These are phyloP conservation scores for Arthromyces matolae DNA, from an alignment of 768 basidiomycete genomes.

Conservation along the genomic window DNA sequence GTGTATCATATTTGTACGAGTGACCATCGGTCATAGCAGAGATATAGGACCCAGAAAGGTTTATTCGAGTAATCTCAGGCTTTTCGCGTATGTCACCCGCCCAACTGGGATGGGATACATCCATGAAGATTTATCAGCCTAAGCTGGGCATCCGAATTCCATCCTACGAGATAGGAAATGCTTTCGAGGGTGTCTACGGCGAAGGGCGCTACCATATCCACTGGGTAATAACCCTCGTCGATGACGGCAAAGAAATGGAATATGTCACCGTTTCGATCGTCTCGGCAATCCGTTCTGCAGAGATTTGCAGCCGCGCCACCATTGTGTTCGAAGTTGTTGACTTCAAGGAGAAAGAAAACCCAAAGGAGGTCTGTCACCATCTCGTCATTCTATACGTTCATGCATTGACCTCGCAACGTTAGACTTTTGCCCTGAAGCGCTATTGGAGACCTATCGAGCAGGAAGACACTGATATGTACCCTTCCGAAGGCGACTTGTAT, in stretches of 20 bases:
- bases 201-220: background rate
- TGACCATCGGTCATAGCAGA: background rate
- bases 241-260: background rate
- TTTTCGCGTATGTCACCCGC: background rate
- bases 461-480: background rate
- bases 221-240: constrained; percentile 2
- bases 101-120: constrained; percentile 11
- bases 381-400: too few relatives aligned
- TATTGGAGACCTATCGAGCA: constrained; percentile 1
- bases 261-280: background rate
- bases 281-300: background rate
- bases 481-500: background rate
- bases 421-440: constrained; percentile 3
- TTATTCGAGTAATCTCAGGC: constrained; percentile 4
- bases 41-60: background rate
- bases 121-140: constrained; percentile 9
- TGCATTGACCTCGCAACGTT: background rate
- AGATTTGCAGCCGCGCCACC: constrained; percentile 6
- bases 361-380: background rate
- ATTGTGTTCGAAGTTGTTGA: constrained; percentile 1
- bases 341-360: background rate
- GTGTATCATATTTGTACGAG: background rate
- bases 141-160: too few relatives aligned
- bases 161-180: background rate
- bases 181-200: background rate